Conservation (phyloP, 2,329 filamentous ascomycete species). For the Phoma sp. region DNA sequence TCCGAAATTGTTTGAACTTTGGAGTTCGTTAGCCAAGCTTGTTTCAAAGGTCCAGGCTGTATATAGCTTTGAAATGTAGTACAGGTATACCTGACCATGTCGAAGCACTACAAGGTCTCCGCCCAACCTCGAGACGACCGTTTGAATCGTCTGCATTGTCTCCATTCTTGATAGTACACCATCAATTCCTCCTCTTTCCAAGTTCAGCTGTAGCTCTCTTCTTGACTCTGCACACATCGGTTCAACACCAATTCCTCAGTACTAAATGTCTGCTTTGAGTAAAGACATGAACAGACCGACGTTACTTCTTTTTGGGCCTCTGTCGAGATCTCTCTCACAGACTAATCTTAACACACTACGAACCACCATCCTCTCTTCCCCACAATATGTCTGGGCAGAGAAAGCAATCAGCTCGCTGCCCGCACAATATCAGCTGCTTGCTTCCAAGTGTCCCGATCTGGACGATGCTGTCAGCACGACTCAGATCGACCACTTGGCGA, state of each 20-base stretch:
- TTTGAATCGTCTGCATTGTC: not conserved
- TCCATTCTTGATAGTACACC: too few species aligned
- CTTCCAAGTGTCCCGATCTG: not conserved
- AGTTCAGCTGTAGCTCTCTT: too few species aligned
- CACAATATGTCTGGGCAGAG: constrained; percentile 1
- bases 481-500: not conserved
- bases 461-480: not conserved
- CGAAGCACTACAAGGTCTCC: too few species aligned
- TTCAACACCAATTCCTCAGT: too few species aligned
- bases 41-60: not conserved
- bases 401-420: not conserved
- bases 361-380: constrained; percentile 1
- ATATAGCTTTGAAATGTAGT: not conserved
- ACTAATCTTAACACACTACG: not conserved
- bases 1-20: too few species aligned
- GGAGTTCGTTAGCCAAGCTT: too few species aligned
- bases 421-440: not conserved
- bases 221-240: too few species aligned
- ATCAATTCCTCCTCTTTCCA: too few species aligned
- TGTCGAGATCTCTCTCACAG: not conserved
- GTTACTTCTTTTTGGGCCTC: not conserved
- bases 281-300: not conserved
- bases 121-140: too few species aligned
- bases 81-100: not conserved
- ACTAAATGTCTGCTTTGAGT: too few species aligned